Base-by-base conservation (phyloP, 306 rosid species). In the Purshia tridentata region DNA sequence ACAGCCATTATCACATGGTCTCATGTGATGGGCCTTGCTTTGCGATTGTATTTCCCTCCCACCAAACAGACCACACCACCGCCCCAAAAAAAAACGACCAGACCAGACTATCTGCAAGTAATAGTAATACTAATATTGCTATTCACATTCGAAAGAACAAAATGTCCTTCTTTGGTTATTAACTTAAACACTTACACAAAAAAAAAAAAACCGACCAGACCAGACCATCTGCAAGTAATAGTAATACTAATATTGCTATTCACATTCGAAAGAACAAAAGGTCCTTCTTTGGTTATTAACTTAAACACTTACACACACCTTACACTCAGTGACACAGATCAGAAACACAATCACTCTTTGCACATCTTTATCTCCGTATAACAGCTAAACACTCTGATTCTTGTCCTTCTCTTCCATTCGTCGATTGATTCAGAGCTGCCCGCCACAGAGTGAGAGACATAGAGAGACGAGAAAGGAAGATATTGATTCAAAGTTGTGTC, bases 351-450 rank as follows among this genome's bases (percentile, higher is more conserved):
- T 59, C 65, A 59, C 20, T 59, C 12, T 35, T 37, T 59, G 45
- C 45, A 13, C 45, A 7, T 53, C 58, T 8, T 53, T n/a, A n/a
- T 53, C 9, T 3, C 58, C 58, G 18, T 6, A 7, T 3, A 18
- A 53, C 15, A 66, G 74, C 64, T 69, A 2, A 69, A 69, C 20
- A 8, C 64, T 40, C 20, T 54, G 53, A 52, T 69, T 69, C 16
- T 39, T 42, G 73, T 42, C 64, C 65, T 10, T 41, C 41, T 53
- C 14, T 69, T 18, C 35, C 12, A 42, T 42, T 9, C 22, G 15
- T 4, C 47, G 76, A 46, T 72, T 58, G 66, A 71, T 57, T 23
- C 66, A 3, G 45, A 56, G 67, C 76, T 72, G 12, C 76, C 67
- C 47, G 50, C 45, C 51, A 16, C 13, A 23, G 56, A 23, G 37